These are phyloP conservation scores for Aspergillus sp. DNA, from an alignment of 2,329 filamentous ascomycete genomes.

Conservation along the genomic window DNA sequence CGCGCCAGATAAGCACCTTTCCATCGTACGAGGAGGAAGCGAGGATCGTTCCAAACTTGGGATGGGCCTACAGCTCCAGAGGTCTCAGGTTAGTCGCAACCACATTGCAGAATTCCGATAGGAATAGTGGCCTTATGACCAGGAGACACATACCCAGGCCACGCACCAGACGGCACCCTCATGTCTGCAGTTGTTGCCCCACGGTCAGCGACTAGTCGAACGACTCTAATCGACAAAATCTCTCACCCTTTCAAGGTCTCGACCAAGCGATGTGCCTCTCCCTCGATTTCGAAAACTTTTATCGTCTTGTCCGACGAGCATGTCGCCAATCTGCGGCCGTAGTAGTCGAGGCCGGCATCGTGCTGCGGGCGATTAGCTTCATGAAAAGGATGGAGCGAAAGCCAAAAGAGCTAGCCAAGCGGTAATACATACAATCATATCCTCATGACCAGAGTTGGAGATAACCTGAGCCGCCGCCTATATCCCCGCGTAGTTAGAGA, in stretches of 20 bases:
- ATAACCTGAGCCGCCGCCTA: slow-evolving; percentile 68
- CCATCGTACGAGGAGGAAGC: slow-evolving; percentile 95
- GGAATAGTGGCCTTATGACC: neutral
- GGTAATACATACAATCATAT: slow-evolving; percentile 86
- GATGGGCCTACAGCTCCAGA: slow-evolving; percentile 63
- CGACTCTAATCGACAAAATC: neutral
- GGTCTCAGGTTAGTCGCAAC: slow-evolving; percentile 1
- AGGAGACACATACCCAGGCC: slow-evolving; percentile 63
- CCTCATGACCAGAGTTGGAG: slow-evolving; percentile 87
- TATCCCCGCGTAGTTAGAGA: slow-evolving; percentile 3
- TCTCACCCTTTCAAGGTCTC: slow-evolving; percentile 90
- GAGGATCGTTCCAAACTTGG: slow-evolving; percentile 97
- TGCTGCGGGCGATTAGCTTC: slow-evolving; percentile 56
- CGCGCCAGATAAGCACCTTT: slow-evolving; percentile 98
- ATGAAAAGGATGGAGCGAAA: slow-evolving; percentile 1
- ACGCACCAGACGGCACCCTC: slow-evolving; percentile 98
- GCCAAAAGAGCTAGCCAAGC: slow-evolving; percentile 1
- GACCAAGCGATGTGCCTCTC: slow-evolving; percentile 80
- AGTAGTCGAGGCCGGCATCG: slow-evolving; percentile 98
- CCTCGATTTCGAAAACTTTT: slow-evolving; percentile 98
- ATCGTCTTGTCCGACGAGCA: slow-evolving; percentile 98
- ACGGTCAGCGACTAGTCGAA: slow-evolving; percentile 7
- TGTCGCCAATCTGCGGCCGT: slow-evolving; percentile 90
- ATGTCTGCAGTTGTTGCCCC: slow-evolving; percentile 57
- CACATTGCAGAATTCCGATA: neutral